Conservation (phyloP, 179 eudicot genomes). For the Gypsophila paniculata region DNA sequence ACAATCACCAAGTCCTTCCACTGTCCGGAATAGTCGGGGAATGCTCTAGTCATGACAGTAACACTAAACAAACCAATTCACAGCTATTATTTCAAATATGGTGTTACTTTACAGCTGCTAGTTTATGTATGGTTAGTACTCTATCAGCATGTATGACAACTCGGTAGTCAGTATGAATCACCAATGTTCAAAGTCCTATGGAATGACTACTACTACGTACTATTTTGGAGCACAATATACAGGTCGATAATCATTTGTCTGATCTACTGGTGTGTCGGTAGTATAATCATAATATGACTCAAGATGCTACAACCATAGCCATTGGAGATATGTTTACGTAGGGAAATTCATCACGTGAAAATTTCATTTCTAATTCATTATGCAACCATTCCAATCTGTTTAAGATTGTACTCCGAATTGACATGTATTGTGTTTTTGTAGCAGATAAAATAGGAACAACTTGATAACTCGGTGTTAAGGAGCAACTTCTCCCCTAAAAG, state of each 20-base stretch:
- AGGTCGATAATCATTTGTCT: background rate
- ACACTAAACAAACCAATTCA: conserved; percentile 50
- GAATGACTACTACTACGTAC: background rate
- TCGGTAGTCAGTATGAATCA: background rate
- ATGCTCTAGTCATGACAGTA: conserved; percentile 95
- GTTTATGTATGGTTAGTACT: too few relatives aligned
- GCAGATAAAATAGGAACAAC: too few relatives aligned
- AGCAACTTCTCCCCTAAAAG: too few relatives aligned
- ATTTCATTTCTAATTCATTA: background rate
- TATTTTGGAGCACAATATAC: background rate
- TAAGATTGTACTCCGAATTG: too few relatives aligned
- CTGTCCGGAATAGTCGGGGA: conserved; percentile 49
- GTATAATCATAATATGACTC: conserved; percentile 1
- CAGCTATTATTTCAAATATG: conserved; percentile 14
- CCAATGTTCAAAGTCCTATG: background rate
- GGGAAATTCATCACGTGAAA: background rate
- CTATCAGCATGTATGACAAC: too few relatives aligned
- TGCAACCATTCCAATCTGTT: background rate
- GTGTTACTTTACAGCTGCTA: background rate
- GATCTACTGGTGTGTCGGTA: background rate
- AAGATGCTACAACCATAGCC: conserved; percentile 1
- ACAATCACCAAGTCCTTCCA: conserved; percentile 58
- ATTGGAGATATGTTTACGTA: background rate
- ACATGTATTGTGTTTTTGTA: too few relatives aligned
- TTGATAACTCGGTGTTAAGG: background rate